Evolutionary conservation across 2,329 filamentous ascomycete genomes (phyloP), one percentile per base, ranked within the genome.

Genomic region (Aphanocladium album): DNA sequence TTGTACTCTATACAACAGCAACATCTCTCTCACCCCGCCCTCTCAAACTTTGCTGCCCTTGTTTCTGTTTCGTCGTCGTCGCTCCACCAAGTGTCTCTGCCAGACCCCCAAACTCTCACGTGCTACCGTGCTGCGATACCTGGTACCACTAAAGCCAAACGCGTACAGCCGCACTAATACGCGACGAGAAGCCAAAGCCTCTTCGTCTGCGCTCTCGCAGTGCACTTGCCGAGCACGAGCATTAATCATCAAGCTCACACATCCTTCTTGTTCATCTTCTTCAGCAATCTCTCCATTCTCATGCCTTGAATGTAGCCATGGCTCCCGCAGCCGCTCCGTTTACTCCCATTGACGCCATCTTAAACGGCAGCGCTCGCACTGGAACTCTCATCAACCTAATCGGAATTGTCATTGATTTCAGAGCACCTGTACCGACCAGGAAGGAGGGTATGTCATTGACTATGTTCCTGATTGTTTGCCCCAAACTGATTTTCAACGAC

Each of bases 371-470:
- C 71, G 25, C 60, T 72, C 50, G 51, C 64, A 9, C 17, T 65
- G 27, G 64, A 69, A 30, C 65, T 46, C 2, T 61, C 76, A 6
- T 87, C 64, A 88, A 78, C 72, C 74, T 95, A 45, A 81, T 91
- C 55, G 92, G 91, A 1, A 73, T 93, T 5, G 83, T 93, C 3
- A 83, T 84, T 56, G 89, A 93, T 66, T 80, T 79, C 53, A 79
- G 84, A 60, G 72, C 79, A 1, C 82, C 85, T 1, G 77, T 76
- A 0, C 60, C 70, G 12, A 85, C 85, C 1, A 75, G 63, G 58
- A 80, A 82, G 23, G 67, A 71, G 25, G 87, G 89, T 80, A 73
- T 64, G 72, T 23, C 4, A 16, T 62, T 25, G 41, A 57, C 8
- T 21, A 25, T 25, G 6, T n/a, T n/a, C 33, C 37, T 49, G 14